Base-by-base conservation (phyloP, 495 filamentous ascomycete genomes). In the Antarctomyces pellizariae region DNA sequence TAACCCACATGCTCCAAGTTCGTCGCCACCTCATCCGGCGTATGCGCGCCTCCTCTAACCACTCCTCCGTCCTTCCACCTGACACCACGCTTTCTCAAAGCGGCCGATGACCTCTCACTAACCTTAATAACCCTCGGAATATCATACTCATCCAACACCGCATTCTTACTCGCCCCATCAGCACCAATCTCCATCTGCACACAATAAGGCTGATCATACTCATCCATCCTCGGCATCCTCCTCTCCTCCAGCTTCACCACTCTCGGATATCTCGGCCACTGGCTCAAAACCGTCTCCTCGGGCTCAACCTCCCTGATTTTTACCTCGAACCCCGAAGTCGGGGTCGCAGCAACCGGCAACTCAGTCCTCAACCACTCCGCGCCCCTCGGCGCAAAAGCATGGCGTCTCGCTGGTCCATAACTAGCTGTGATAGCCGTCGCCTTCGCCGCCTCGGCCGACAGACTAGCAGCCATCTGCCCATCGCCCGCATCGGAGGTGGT, bases 161-260 rank as follows among this genome's bases (percentile, higher is more conserved):
- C n/a, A n/a, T n/a, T n/a, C n/a, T n/a, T n/a, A n/a, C n/a, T n/a
- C n/a, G n/a, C n/a, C n/a, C 57, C 55, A 32, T 64, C 44, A 10
- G 55, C 39, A 19, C 62, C 44, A 12, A 89, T 56, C 37, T 66
- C 52, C 52, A 76, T 71, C 38, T 80, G 67, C 25, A 75, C 62
- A 46, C 79, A 90, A 36, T 65, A 67, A 2, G 73, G 64, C 26
- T 49, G 36, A 5, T 42, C 30, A 3, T 29, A 24, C 26, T 38
- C 24, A 36, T 49, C 12, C 42, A 48, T 30, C 36, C 35, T 33
- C 30, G 53, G 36, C 43, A 66, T 34, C n/a, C 78, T 62, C 19
- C 68, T 67, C 46, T 91, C 82, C 41, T 78, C 66, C 17, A 89
- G 56, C 45, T 89, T 86, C 37, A 91, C 55, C 20, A 72, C 57